phyloP scores from a whole-genome alignment of 352 stramenopile genomes.

The Aphanomyces invadans region DNA sequence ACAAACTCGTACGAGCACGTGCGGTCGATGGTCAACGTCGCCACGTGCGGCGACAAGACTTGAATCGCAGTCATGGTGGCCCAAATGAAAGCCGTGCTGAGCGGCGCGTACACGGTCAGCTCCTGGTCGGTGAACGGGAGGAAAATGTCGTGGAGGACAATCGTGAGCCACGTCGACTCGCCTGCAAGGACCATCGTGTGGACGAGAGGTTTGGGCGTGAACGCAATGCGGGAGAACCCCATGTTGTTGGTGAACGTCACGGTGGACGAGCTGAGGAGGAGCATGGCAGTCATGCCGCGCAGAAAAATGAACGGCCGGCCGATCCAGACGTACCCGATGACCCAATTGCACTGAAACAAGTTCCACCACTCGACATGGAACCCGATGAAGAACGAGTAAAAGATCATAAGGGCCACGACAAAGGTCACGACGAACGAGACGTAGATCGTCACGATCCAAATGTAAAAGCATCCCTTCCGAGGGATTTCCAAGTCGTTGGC shows the following conservation, averaged over 20 bases:
- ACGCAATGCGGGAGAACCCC: neutral
- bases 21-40: neutral
- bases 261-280: constrained; percentile 1
- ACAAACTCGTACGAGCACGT: neutral
- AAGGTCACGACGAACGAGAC: neutral
- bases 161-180: constrained; percentile 21
- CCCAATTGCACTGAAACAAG: constrained; percentile 3
- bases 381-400: neutral
- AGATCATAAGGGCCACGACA: neutral
- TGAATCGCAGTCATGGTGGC: neutral
- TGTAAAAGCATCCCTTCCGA: constrained; percentile 10
- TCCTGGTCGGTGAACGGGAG: constrained; percentile 1
- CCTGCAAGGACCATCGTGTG: constrained; percentile 11
- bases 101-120: neutral
- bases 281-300: constrained; percentile 15
- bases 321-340: constrained; percentile 19
- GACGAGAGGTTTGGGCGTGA: neutral
- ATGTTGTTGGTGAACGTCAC: neutral
- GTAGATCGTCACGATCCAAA: constrained; percentile 19
- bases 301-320: constrained; percentile 16
- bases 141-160: constrained; percentile 2
- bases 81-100: constrained; percentile 2
- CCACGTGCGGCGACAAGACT: neutral
- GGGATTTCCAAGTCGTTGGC: constrained; percentile 17
- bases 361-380: neutral